Base-by-base conservation (phyloP, 345 rosid species). In the Populus ilicifolia region DNA sequence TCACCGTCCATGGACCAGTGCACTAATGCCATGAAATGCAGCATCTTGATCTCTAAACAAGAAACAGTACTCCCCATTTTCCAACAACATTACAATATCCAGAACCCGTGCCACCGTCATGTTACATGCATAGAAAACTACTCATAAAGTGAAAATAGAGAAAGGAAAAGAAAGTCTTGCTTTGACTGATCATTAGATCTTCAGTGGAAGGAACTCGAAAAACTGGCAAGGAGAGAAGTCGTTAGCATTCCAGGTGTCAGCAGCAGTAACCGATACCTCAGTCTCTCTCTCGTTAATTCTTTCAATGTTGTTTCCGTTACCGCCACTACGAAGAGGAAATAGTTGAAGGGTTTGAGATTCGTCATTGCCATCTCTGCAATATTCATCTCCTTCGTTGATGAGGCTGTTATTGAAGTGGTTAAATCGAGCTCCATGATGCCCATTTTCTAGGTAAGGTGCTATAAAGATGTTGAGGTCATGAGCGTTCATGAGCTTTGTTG, bases 131-230 rank as follows among this genome's bases (percentile, higher is more conserved):
- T 66, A 72, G 73, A 56, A 81, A 64, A 43, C 11, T 46, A 30
- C 70, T 71, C 62, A 41, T 67, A 76, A 66, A 72, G 4, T 3
- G 21, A 76, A 68, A 23, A 18, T 9, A 62, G 2, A 33, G 29
- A 44, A 16, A 30, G n/a, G 46, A 59, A 44, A 16, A 30, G n/a
- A 62, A 17, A 8, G 25, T 17, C 70, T 7, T n/a, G 14, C 8
- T 44, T 46, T 9, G 23, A 18, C 8, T 29, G 39, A 54, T 48
- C 11, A 46, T 79, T 82, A 89, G 80, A 88, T 88, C 85, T 91
- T 93, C 88, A 93, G 8, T 17, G 97, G 97, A 70, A 93, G 91
- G 82, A 93, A 93, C 84, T 93, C 97, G 80, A 89, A 93, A 77
- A 91, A 93, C 81, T 85, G 91, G 77, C 64, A 83, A 80, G 83